A percentile compares a stretch with the other conserved stretches of the same genome.
Evolutionary conservation across 495 filamentous ascomycete species (phyloP).

Genomic region (Aspergillus nidulans): DNA sequence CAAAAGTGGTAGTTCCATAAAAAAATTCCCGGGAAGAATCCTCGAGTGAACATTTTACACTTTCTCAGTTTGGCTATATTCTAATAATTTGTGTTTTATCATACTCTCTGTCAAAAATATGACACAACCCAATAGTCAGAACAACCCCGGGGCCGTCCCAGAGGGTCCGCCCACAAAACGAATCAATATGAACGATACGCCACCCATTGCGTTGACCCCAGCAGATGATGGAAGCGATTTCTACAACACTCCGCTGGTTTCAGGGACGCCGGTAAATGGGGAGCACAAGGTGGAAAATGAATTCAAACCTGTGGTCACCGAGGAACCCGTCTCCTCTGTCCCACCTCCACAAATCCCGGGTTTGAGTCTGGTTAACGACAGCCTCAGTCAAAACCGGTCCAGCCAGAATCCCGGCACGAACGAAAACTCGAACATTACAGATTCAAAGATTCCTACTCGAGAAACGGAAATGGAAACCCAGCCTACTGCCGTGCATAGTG

Average conservation of each 20-base stretch:
- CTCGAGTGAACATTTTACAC: background rate
- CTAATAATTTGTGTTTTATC: background rate
- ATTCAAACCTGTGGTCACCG: background rate
- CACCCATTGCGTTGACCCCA: slow-evolving; percentile 31
- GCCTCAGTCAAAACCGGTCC: slow-evolving; percentile 14
- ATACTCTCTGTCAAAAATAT: slow-evolving; percentile 26
- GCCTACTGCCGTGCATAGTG: background rate
- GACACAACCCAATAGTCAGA: slow-evolving; percentile 35
- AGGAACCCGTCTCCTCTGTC: slow-evolving; percentile 12
- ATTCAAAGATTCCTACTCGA: background rate
- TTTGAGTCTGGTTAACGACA: slow-evolving; percentile 33
- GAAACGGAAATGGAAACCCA: slow-evolving; percentile 5
- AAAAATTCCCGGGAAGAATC: slow-evolving; percentile 16
- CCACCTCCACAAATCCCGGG: slow-evolving; percentile 34
- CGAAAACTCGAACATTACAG: background rate
- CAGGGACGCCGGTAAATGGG: slow-evolving; percentile 22
- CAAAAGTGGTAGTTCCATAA: slow-evolving; percentile 29
- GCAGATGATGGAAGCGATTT: slow-evolving; percentile 40
- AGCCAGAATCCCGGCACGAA: slow-evolving; percentile 13
- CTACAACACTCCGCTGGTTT: slow-evolving; percentile 35
- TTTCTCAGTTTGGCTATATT: background rate
- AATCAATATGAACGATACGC: slow-evolving; percentile 29
- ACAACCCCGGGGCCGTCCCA: slow-evolving; percentile 1
- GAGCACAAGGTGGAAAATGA: slow-evolving; percentile 1
- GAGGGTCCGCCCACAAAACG: slow-evolving; percentile 24